Base-by-base conservation (phyloP, 345 rosid species). In the Syzygium jambos region DNA sequence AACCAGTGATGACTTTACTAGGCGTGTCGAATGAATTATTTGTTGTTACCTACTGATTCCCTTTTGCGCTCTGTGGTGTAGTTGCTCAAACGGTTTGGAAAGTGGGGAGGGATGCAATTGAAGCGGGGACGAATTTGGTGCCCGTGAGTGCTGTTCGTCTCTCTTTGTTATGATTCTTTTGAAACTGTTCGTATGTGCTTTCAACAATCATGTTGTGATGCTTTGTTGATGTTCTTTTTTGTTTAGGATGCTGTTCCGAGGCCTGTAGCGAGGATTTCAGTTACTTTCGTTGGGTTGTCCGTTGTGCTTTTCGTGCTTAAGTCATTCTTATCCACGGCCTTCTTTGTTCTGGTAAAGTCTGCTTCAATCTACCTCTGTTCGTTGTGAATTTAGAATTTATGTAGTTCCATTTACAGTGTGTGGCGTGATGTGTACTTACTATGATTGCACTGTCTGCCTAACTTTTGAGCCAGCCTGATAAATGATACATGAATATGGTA, bases 71-170 rank as follows among this genome's bases (percentile, higher is more conserved):
- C 53, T 29, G 3, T 51, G 84, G 52, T 57, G 61, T 87, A 96
- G 99, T 92, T 89, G 80, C 94, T 86, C 98, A 93, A 90, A 95
- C 93, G 2, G 96, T 88, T 4, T 98, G 96, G 98, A 95, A 90
- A 78, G 94, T 96, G 57, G 99, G 96, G 85, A 95, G 90, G 88
- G 97, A 98, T 91, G 99, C 96, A 87, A 89, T 98, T 55, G 98
- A 96, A 73, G 97, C 96, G 19, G 98, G 96, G 88, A 94, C 97
- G 53, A 92, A 88, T 57, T 91, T 98, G 78, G 98, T 98, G 91
- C 99, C 98, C 41, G 99, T 97, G 89, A 95, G 98, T 90, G 85
- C 54, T 52, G 15, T 78, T 86, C 89, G 34, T 88, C 54, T 82
- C 83, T 68, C 22, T 10, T 83, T 63, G 52, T 29, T 29, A 22